Evolutionary conservation across 2,329 filamentous ascomycete genomes (phyloP).

Genomic region (Hymenoscyphus scutula): DNA sequence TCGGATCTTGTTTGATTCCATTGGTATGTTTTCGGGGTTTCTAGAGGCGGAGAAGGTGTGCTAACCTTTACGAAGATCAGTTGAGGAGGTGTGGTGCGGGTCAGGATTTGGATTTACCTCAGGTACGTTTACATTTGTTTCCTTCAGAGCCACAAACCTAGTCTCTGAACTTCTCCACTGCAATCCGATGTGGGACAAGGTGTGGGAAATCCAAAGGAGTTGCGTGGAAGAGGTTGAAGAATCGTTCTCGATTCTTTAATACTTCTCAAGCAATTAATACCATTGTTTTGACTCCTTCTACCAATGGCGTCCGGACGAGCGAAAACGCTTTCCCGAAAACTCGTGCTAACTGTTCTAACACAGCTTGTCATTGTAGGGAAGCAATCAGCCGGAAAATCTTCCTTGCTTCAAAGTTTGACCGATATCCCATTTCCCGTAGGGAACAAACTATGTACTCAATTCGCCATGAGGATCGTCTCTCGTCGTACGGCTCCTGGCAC

Average conservation of each 20-base stretch:
- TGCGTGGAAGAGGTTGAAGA: too few species aligned
- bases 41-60: not conserved
- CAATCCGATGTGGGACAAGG: too few species aligned
- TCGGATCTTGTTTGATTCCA: conserved; percentile 39
- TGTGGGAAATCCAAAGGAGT: too few species aligned
- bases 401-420: conserved; percentile 39
- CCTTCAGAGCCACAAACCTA: too few species aligned
- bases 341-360: not conserved
- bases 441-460: conserved; percentile 38
- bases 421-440: conserved; percentile 40
- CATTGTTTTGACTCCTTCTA: too few species aligned
- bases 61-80: conserved; percentile 23
- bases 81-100: conserved; percentile 36
- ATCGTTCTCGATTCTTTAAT: too few species aligned
- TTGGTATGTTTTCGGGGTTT: conserved; percentile 24
- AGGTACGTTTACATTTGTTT: conserved; percentile 32
- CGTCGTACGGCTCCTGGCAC: conserved; percentile 33
- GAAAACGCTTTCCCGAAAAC: too few species aligned
- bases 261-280: too few species aligned
- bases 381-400: conserved; percentile 41
- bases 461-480: conserved; percentile 41
- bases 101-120: conserved; percentile 37
- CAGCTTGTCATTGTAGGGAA: conserved; percentile 40
- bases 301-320: too few species aligned
- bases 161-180: too few species aligned